These are phyloP conservation scores for Rhododendron williamsianum DNA, from an alignment of 148 eudicot genomes.

Conservation along the genomic window DNA sequence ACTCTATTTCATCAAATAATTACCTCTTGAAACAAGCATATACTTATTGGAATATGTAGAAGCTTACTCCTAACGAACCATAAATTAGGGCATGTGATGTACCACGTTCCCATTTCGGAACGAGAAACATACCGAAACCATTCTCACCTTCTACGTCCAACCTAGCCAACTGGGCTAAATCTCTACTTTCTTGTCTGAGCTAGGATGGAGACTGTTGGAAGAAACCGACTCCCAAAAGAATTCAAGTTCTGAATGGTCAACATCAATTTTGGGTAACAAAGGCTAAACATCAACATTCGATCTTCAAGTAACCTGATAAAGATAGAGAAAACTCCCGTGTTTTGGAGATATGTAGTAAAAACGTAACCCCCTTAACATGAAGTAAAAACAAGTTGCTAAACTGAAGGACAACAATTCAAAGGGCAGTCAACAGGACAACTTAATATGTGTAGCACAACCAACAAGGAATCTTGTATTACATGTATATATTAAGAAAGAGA, in stretches of 20 bases:
- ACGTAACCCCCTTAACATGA: not conserved
- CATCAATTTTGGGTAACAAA: not conserved
- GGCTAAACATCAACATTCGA: not conserved
- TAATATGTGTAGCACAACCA: not conserved
- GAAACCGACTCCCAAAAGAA: not conserved
- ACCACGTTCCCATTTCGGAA: not conserved
- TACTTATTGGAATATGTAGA: not conserved
- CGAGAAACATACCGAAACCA: not conserved
- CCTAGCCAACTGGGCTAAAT: not conserved
- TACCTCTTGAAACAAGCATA: not conserved
- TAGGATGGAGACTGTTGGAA: not conserved
- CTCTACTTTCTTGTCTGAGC: not conserved
- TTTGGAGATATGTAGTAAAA: not conserved
- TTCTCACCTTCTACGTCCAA: not conserved
- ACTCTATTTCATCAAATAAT: not conserved
- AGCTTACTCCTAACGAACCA: not conserved
- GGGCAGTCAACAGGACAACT: not conserved
- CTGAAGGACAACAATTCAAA: not conserved
- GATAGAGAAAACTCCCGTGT: not conserved
- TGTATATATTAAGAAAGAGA: not conserved
- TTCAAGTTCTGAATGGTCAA: not conserved
- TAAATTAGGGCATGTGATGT: not conserved
- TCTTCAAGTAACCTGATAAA: not conserved
- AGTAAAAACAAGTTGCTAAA: not conserved
- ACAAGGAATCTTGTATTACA: slow-evolving; percentile 3